Percentiles rank a stretch among this genome's conserved stretches.
phyloP scores from a whole-genome alignment of 2,329 filamentous ascomycete genomes.

The Metarhizium album region DNA sequence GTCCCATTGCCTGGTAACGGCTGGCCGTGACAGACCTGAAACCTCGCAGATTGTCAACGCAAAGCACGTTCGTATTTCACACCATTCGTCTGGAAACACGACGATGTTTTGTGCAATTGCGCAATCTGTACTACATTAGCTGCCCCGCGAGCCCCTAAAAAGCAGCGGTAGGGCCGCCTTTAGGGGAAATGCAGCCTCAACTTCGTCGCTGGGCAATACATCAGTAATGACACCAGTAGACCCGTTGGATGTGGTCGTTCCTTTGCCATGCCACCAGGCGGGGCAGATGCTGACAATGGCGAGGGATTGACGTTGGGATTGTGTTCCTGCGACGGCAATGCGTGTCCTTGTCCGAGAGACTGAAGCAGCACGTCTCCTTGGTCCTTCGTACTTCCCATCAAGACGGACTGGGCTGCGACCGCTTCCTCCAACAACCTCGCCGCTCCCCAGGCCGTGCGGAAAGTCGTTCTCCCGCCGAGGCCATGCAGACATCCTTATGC shows the following conservation, averaged over 20 bases:
- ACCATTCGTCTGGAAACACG: no score
- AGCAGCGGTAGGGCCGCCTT: no score
- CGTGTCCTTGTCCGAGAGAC: not conserved
- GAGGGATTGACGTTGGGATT: constrained; percentile 22
- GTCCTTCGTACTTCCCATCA: not conserved
- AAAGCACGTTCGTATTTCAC: no score
- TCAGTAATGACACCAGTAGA: no score
- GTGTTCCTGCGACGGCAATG: constrained; percentile 18
- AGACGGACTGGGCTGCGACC: constrained; percentile 26
- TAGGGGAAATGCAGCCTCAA: no score
- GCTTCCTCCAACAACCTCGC: constrained; percentile 39
- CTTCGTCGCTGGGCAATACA: no score
- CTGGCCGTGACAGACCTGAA: no score
- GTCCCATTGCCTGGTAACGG: no score
- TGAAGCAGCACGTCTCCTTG: constrained; percentile 6
- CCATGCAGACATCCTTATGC: constrained; percentile 19
- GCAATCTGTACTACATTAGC: no score
- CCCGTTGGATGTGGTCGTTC: constrained; percentile 15
- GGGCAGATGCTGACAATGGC: constrained; percentile 15
- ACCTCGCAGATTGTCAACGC: no score
- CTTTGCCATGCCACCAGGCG: constrained; percentile 33
- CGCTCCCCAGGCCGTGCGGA: constrained; percentile 32
- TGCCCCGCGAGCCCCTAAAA: no score
- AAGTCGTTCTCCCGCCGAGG: constrained; percentile 21
- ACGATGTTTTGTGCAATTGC: no score